Evolutionary conservation across 2,329 filamentous ascomycete genomes (phyloP).

Genomic region (Arthroderma sp.): DNA sequence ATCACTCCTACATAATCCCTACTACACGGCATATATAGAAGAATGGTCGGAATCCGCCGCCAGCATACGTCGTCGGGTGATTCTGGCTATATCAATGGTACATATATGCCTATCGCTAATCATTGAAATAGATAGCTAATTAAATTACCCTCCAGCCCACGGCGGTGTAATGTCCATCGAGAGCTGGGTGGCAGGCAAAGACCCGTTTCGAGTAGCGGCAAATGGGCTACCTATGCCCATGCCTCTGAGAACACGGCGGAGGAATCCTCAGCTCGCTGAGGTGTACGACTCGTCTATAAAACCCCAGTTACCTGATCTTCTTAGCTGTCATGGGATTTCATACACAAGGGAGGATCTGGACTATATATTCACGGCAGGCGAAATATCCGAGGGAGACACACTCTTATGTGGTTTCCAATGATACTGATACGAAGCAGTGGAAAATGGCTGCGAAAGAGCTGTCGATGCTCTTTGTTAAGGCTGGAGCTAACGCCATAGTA

Average conservation of each 20-base stretch:
- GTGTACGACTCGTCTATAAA: not conserved
- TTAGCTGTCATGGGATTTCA: not conserved
- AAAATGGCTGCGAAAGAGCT: not conserved
- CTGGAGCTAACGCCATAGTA: not conserved
- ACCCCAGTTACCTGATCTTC: not conserved
- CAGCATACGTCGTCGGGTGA: no score
- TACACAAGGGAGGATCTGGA: not conserved
- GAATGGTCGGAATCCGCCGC: no score
- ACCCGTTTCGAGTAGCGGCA: not conserved
- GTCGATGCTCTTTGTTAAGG: not conserved
- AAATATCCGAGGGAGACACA: not conserved
- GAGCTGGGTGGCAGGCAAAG: not conserved
- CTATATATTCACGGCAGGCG: not conserved
- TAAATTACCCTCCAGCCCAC: no score
- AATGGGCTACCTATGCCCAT: not conserved
- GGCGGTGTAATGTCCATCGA: not conserved
- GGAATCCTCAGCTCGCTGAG: not conserved
- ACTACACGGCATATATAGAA: no score
- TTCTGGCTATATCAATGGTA: no score
- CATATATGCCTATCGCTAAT: no score
- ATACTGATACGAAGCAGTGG: not conserved
- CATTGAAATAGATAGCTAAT: no score
- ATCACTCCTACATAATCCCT: no score
- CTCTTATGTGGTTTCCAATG: not conserved
- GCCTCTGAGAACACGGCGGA: not conserved